A percentile compares a stretch with the other conserved stretches of the same genome.
These are phyloP conservation scores for Sugiyamaella castrensis DNA, from an alignment of 1,139 yeast genomes.

Conservation along the genomic window DNA sequence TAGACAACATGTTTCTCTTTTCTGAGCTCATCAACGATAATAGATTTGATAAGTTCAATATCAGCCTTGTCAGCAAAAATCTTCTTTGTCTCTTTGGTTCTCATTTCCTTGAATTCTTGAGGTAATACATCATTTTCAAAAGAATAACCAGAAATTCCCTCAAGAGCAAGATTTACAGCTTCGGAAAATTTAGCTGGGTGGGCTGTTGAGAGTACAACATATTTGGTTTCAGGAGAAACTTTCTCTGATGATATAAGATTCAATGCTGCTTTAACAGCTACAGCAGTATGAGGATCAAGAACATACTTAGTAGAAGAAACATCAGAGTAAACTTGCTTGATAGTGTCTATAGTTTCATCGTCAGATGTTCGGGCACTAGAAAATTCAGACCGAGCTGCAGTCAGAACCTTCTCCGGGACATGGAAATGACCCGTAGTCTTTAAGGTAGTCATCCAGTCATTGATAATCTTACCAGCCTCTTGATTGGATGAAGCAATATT, in stretches of 20 bases:
- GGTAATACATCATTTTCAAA: slow-evolving; percentile 90
- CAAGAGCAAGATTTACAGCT: slow-evolving; percentile 82
- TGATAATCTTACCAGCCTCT: slow-evolving; percentile 72
- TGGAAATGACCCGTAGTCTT: slow-evolving; percentile 71
- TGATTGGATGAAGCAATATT: slow-evolving; percentile 54
- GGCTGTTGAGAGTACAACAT: slow-evolving; percentile 89
- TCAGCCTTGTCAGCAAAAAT: slow-evolving; percentile 71
- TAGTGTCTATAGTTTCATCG: slow-evolving; percentile 71
- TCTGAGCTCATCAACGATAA: slow-evolving; percentile 41
- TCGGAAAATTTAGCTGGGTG: slow-evolving; percentile 98
- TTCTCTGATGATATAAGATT: slow-evolving; percentile 53
- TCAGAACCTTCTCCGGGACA: slow-evolving; percentile 63
- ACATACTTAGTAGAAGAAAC: slow-evolving; percentile 66
- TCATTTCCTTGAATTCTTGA: slow-evolving; percentile 71
- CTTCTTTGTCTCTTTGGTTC: slow-evolving; percentile 71
- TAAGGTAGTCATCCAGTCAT: slow-evolving; percentile 74
- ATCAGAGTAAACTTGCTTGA: slow-evolving; percentile 60
- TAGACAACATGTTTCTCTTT: slow-evolving; percentile 7
- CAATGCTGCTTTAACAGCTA: slow-evolving; percentile 79
- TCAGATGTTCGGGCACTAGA: slow-evolving; percentile 79
- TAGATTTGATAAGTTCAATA: slow-evolving; percentile 65
- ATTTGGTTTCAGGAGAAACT: slow-evolving; percentile 45
- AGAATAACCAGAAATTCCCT: slow-evolving; percentile 63
- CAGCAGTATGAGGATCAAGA: slow-evolving; percentile 95
- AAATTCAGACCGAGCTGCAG: slow-evolving; percentile 65